These are phyloP conservation scores for Lactarius tabidus DNA, from an alignment of 768 basidiomycete species.

Conservation along the genomic window DNA sequence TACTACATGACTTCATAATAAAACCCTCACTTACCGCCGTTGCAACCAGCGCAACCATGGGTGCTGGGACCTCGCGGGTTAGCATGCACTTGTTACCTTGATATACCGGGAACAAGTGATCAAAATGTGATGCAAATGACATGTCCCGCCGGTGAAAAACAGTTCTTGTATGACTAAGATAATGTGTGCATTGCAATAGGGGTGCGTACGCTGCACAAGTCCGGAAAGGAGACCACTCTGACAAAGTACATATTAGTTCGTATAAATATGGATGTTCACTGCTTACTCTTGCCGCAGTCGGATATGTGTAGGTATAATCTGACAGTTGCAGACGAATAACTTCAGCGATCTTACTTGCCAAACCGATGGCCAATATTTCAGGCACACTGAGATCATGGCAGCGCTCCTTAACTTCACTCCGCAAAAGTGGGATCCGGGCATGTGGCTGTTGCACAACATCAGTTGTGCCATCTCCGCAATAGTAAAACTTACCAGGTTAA, in stretches of 20 bases:
- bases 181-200: not conserved
- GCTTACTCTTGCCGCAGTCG: no score
- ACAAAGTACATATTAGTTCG: no score
- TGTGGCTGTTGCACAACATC: no score
- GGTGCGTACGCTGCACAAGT: not conserved
- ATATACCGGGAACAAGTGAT: not conserved
- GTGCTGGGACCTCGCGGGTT: not conserved
- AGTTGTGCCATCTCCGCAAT: no score
- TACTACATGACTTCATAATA: no score
- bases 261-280: no score
- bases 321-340: not conserved
- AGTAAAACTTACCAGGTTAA: not conserved
- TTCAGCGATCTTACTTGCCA: not conserved
- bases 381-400: not conserved
- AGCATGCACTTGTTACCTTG: not conserved
- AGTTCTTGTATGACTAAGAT: not conserved
- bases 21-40: not conserved
- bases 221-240: no score
- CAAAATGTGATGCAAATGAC: not conserved
- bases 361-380: not conserved
- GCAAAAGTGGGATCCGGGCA: not conserved
- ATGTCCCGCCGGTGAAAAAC: not conserved
- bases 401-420: not conserved
- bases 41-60: not conserved
- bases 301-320: not conserved